Percentiles rank a stretch among this genome's conserved stretches.
These are phyloP conservation scores for Calycina marina DNA, from an alignment of 2,329 filamentous ascomycete genomes.

Conservation along the genomic window DNA sequence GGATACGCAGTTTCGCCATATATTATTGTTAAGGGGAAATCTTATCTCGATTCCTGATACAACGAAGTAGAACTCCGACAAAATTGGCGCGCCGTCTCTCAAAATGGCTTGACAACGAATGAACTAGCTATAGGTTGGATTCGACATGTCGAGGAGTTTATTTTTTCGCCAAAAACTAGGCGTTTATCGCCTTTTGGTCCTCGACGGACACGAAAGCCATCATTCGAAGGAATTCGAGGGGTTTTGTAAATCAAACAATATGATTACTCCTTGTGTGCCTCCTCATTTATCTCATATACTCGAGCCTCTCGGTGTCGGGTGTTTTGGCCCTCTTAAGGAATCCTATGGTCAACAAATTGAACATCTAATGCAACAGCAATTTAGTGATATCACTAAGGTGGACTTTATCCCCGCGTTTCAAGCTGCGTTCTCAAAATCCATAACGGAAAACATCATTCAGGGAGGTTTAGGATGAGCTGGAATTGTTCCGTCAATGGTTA, in stretches of 20 bases:
- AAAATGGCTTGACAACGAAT: neutral
- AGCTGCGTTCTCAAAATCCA: too few relatives aligned
- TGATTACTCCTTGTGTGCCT: neutral
- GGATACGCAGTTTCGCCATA: neutral
- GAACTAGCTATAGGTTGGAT: neutral
- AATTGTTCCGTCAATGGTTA: too few relatives aligned
- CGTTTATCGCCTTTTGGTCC: conserved; percentile 1
- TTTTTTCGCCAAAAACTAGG: too few relatives aligned
- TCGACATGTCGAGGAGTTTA: conserved; percentile 1
- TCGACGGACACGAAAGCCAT: conserved; percentile 1
- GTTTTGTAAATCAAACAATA: conserved; percentile 1
- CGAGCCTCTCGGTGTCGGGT: neutral
- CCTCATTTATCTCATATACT: conserved; percentile 1
- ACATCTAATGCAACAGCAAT: too few relatives aligned
- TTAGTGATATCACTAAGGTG: too few relatives aligned
- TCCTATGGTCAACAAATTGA: too few relatives aligned
- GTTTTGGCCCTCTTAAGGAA: conserved; percentile 1
- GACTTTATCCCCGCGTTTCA: too few relatives aligned
- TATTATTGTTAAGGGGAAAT: neutral
- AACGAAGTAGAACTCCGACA: neutral
- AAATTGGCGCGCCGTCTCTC: neutral
- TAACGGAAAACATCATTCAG: too few relatives aligned
- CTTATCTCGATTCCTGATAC: neutral
- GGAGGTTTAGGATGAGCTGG: too few relatives aligned
- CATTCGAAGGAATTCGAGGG: neutral